Evolutionary conservation across 306 rosid genomes (phyloP).

Genomic region (Sechiopsis laciniata): DNA sequence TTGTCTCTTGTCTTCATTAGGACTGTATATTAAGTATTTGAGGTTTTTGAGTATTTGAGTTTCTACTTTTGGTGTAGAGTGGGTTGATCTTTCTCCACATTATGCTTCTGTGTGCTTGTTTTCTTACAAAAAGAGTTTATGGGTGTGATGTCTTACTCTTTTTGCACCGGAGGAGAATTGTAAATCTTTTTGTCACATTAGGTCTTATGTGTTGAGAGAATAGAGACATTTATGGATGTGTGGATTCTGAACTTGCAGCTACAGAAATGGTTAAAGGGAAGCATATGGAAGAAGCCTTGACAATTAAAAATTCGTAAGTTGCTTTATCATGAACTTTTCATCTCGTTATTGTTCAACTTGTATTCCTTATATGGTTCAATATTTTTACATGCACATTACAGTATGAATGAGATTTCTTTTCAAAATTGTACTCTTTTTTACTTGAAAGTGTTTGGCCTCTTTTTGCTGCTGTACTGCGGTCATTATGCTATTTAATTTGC

Average conservation of each 20-base stretch:
- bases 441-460: too few species aligned
- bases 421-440: not conserved
- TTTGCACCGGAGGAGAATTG: not conserved
- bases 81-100: not conserved
- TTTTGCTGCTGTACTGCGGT: too few species aligned
- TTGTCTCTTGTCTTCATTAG: not conserved
- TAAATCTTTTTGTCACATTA: not conserved
- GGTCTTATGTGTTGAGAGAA: not conserved
- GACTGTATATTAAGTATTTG: too few species aligned
- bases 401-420: too few species aligned
- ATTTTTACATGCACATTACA: too few species aligned
- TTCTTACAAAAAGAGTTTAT: not conserved
- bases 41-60: not conserved
- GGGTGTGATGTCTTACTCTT: not conserved
- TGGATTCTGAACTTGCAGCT: constrained; percentile 47
- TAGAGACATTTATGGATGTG: constrained; percentile 10
- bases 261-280: constrained; percentile 91
- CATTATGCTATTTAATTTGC: too few species aligned
- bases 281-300: constrained; percentile 71
- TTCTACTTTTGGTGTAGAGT: not conserved
- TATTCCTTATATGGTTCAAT: not conserved
- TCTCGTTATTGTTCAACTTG: constrained; percentile 8
- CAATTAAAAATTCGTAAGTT: constrained; percentile 70
- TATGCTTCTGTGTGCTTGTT: not conserved
- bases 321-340: not conserved